These are phyloP conservation scores for Cadophora sp. DNA, from an alignment of 2,329 filamentous ascomycete genomes.

Conservation along the genomic window DNA sequence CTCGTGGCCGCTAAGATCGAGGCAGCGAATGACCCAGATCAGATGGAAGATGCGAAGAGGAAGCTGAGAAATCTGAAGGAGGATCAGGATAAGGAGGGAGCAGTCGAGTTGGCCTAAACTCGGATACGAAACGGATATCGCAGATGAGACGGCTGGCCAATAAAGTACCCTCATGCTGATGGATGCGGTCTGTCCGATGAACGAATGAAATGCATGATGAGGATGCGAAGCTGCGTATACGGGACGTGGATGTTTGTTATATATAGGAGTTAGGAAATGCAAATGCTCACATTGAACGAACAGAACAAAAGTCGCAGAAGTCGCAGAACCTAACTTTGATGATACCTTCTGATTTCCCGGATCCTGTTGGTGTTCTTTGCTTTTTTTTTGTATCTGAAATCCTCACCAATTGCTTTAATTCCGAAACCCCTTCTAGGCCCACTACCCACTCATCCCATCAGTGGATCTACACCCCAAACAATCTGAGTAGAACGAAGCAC, in stretches of 20 bases:
- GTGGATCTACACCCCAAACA: no score
- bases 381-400: no score
- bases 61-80: constrained; percentile 10
- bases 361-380: no score
- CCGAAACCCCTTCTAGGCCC: no score
- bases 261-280: constrained; percentile 9
- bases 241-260: neutral
- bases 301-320: no score
- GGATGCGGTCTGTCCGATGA: neutral
- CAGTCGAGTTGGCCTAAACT: constrained; percentile 6
- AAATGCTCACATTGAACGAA: neutral
- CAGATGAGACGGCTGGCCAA: neutral
- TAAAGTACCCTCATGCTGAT: constrained; percentile 1
- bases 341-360: no score
- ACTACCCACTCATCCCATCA: no score
- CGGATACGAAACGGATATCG: neutral
- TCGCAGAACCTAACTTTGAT: no score
- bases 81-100: constrained; percentile 11
- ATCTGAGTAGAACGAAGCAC: no score
- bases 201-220: constrained; percentile 7
- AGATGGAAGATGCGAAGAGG: constrained; percentile 30
- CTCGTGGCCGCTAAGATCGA: constrained; percentile 75
- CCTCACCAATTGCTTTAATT: no score
- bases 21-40: constrained; percentile 31
- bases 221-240: neutral